Conservation (phyloP, 2,329 filamentous ascomycete genomes). For the Cordyceps farinosa region DNA sequence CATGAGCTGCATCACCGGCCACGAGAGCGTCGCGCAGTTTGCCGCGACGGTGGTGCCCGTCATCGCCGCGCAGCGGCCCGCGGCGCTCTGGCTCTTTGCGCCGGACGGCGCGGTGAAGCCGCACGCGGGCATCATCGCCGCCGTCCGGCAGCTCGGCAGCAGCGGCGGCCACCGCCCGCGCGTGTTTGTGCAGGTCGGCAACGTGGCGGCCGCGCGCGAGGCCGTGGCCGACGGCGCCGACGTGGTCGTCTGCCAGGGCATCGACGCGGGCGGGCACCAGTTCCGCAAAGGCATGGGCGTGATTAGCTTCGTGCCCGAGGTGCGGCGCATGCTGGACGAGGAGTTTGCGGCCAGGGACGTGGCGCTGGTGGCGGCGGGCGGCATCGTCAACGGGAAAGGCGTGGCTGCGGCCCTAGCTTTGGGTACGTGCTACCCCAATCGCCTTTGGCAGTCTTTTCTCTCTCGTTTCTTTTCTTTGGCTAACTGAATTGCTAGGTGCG, state of each 20-base stretch:
- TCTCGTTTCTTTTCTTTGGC: neutral
- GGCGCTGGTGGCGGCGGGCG: constrained; percentile 55
- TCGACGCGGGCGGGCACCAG: constrained; percentile 63
- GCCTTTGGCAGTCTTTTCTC: constrained; percentile 19
- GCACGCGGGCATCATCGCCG: constrained; percentile 35
- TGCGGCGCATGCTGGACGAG: constrained; percentile 42
- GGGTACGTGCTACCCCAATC: constrained; percentile 32
- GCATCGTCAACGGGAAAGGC: constrained; percentile 54
- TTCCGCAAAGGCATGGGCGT: constrained; percentile 51
- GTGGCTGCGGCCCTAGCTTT: constrained; percentile 53
- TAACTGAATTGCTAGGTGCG: constrained; percentile 31
- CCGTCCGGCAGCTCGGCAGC: constrained; percentile 27
- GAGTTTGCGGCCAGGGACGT: constrained; percentile 35
- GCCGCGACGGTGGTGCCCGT: constrained; percentile 45
- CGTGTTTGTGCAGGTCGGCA: constrained; percentile 61
- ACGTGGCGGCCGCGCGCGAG: constrained; percentile 50
- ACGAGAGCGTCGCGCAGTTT: constrained; percentile 39
- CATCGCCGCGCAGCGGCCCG: constrained; percentile 50
- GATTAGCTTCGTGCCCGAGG: constrained; percentile 55
- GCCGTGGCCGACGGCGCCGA: constrained; percentile 49
- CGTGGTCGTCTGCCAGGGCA: constrained; percentile 59
- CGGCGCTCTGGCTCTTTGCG: constrained; percentile 66
- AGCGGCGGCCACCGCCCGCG: constrained; percentile 32
- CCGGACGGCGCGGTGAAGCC: constrained; percentile 43
- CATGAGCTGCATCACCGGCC: constrained; percentile 53